Percentiles rank a stretch among this genome's conserved stretches.
These are phyloP conservation scores for Cryphonectria parasitica DNA, from an alignment of 2,329 filamentous ascomycete genomes.

Conservation along the genomic window DNA sequence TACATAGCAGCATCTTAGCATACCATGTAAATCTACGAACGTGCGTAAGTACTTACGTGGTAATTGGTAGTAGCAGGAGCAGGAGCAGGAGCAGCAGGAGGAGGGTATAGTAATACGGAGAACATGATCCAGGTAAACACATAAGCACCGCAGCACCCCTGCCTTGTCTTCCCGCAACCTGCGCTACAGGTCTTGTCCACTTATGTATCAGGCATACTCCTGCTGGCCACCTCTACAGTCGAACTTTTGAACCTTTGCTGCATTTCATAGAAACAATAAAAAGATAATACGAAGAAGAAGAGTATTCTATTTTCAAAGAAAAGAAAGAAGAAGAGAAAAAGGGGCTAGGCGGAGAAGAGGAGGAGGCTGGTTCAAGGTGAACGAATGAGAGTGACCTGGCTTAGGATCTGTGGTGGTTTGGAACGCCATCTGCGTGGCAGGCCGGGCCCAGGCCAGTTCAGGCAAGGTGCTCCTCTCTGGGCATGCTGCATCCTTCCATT, in stretches of 20 bases:
- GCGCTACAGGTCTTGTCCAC: not conserved
- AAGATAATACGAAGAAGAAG: too few relatives aligned
- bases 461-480: not conserved
- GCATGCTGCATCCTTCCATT: constrained; percentile 2
- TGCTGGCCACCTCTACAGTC: not conserved
- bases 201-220: not conserved
- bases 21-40: not conserved
- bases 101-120: not conserved
- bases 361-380: not conserved
- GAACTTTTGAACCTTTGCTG: too few relatives aligned
- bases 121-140: not conserved
- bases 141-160: not conserved
- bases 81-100: not conserved
- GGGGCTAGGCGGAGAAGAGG: not conserved
- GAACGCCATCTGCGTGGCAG: not conserved
- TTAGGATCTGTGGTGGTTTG: not conserved
- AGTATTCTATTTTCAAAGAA: not conserved
- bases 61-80: not conserved
- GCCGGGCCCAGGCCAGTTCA: not conserved
- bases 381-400: not conserved
- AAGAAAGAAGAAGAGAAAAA: not conserved
- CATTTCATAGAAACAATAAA: too few relatives aligned
- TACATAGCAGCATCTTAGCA: not conserved
- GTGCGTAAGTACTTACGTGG: not conserved
- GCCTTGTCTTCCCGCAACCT: not conserved